phyloP scores from a whole-genome alignment of 306 rosid species.

The Purshia tridentata region DNA sequence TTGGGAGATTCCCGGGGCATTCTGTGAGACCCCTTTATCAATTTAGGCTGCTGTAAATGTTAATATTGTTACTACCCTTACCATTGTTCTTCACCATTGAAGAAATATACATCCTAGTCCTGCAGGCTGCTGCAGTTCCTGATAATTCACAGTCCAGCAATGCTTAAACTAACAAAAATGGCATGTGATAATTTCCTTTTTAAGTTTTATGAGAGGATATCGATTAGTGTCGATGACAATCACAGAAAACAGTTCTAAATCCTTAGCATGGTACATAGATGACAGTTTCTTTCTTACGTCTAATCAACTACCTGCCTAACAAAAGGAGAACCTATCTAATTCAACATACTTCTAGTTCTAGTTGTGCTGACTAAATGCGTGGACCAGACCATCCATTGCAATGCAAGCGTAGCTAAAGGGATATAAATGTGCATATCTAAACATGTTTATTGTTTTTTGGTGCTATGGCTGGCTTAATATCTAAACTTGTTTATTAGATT shows the following conservation, averaged over 20 bases:
- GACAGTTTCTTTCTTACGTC: not conserved
- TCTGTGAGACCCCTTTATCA: too few relatives aligned
- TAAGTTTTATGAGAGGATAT: not conserved
- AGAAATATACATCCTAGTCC: too few relatives aligned
- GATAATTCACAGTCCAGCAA: too few relatives aligned
- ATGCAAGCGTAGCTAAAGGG: not conserved
- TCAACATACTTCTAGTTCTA: not conserved
- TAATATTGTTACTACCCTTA: too few relatives aligned
- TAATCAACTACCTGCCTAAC: not conserved
- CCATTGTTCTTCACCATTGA: too few relatives aligned
- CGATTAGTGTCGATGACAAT: not conserved
- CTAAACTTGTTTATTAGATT: not conserved
- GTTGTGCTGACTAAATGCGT: not conserved
- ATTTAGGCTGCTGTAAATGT: too few relatives aligned
- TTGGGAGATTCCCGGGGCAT: too few relatives aligned
- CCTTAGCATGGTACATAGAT: not conserved
- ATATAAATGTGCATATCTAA: constrained; percentile 13
- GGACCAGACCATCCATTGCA: not conserved
- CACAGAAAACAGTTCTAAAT: not conserved
- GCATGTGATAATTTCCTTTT: not conserved
- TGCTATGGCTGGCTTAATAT: not conserved
- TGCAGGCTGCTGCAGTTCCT: too few relatives aligned
- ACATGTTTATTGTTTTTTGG: not conserved
- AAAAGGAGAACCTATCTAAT: not conserved
- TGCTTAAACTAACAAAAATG: too few relatives aligned